Base-by-base conservation (phyloP, 331 rosid species). In the Rhamnella rubrinervis region DNA sequence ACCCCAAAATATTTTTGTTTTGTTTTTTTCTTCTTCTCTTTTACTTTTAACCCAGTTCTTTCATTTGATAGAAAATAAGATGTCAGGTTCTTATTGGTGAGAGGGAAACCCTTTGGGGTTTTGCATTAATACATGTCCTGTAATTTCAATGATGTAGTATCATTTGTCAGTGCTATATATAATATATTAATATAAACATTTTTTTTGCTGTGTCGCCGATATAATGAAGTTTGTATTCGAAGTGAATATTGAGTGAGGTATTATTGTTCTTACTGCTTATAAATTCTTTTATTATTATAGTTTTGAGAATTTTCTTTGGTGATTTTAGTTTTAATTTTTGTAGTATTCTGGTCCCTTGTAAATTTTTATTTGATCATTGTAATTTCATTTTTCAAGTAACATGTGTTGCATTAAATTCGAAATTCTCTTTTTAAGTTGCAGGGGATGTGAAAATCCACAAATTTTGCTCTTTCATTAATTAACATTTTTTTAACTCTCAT, bases 141-240 rank as follows among this genome's bases (percentile, higher is more conserved):
- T 80, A 81, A 83, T 73, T 75, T 74, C 81, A 67, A 71, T 71
- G 67, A 21, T 74, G 63, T 82, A 78, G 87, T 56, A 75, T 76
- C 71, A 59, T 65, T 61, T 63, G 67, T 68, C 51, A 53, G 82
- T 73, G 66, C 79, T 51, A 70, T 61, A 72, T 82, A 44, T 44
- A 31, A 3, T 31, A 31, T 31, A 23, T 23, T 23, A 31, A 31
- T 31, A 44, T 44, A 11, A 11, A 44, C 1, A 44, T 55, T 66
- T 77, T 70, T 73, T 71, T 81, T 39, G 71, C 76, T 79, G 69
- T 83, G 79, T 68, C 74, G 59, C 56, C 77, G 77, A 66, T 76
- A 80, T 86, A 80, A 66, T 79, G 77, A 60, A 61, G 80, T 72
- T 69, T 78, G 86, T 80, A 78, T 77, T 76, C 69, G 59, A 60